Evolutionary conservation across 129 eudicot species (phyloP).

Genomic region (carrot (Daucus carota)): DH1_v3.0 NC_030386.2:21407501-21408000

Average conservation of each 20-base stretch:
- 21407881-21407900: slow-evolving; percentile 1
- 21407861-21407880: slow-evolving; percentile 48
- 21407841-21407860: slow-evolving; percentile 32
- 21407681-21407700: background rate
- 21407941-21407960: background rate
- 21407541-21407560: slow-evolving; percentile 5
- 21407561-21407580: slow-evolving; percentile 15
- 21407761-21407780: no score
- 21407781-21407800: background rate
- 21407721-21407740: background rate
- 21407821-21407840: slow-evolving; percentile 33
- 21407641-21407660: background rate
- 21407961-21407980: background rate
- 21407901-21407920: background rate
- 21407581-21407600: slow-evolving; percentile 39
- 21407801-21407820: background rate
- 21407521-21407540: slow-evolving; percentile 11
- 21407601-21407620: background rate
- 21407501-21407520: slow-evolving; percentile 21
- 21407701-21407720: background rate
- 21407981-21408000: no score
- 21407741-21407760: no score
- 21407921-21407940: background rate
- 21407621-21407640: background rate
- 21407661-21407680: background rate